Percentiles rank a stretch among this genome's conserved stretches.
Conservation (phyloP, 108 stramenopile genomes). For the Skeletonema menzelii region DNA sequence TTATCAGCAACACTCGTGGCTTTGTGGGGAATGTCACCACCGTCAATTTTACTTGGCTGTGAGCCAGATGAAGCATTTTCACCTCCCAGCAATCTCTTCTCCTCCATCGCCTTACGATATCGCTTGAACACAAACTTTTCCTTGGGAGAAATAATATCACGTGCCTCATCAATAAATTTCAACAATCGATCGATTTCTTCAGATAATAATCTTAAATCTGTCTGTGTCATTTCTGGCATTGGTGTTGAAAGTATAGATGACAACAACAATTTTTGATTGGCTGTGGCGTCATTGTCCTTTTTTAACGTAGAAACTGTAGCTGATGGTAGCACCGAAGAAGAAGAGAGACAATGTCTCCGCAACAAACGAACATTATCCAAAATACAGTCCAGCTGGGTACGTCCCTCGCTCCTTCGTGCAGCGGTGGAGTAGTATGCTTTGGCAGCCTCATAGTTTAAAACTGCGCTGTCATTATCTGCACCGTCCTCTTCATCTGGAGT, state of each 20-base stretch:
- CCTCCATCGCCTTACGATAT: conserved; percentile 43
- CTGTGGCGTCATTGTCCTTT: neutral
- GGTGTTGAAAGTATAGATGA: conserved; percentile 26
- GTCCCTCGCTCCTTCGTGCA: conserved; percentile 36
- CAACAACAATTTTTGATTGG: conserved; percentile 11
- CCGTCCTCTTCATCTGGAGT: neutral
- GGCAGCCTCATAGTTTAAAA: neutral
- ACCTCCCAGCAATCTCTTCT: conserved; percentile 7
- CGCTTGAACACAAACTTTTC: conserved; percentile 48
- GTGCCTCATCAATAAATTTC: conserved; percentile 29
- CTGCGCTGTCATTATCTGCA: neutral
- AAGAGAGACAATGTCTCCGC: conserved; percentile 14
- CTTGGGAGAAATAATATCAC: conserved; percentile 40
- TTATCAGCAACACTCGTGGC: neutral
- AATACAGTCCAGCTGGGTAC: conserved; percentile 15
- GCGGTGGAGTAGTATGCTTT: conserved; percentile 35
- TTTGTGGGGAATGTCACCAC: neutral
- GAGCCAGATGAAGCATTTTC: neutral
- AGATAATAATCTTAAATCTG: conserved; percentile 29
- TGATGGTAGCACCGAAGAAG: conserved; percentile 11
- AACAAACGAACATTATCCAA: conserved; percentile 31
- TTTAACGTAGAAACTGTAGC: neutral
- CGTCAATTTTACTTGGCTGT: neutral
- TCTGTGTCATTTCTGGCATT: conserved; percentile 26
- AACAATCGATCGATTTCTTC: conserved; percentile 28